A percentile compares a stretch with the other conserved stretches of the same genome.
Conservation (phyloP, 345 rosid species). For the Sapria himalayana region DNA sequence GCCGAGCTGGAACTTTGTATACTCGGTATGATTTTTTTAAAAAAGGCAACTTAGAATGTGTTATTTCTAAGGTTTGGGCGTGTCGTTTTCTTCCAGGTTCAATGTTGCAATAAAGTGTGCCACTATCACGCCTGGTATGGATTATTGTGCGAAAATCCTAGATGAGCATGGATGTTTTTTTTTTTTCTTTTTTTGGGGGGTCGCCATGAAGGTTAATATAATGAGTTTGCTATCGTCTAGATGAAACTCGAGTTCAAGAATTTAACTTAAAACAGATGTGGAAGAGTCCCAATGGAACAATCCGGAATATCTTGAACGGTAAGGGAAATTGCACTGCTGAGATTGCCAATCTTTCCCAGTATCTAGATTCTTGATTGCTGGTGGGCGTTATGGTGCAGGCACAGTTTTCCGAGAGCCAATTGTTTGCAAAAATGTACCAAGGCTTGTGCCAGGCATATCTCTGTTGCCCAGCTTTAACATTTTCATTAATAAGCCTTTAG, state of each 20-base stretch:
- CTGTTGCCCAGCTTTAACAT: too few species aligned
- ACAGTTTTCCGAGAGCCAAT: constrained; percentile 99
- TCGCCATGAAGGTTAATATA: not conserved
- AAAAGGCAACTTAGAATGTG: too few species aligned
- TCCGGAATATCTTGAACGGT: constrained; percentile 92
- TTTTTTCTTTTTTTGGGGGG: not conserved
- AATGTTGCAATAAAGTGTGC: constrained; percentile 98
- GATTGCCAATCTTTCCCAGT: constrained; percentile 1
- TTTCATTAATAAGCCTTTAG: not conserved
- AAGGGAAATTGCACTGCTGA: constrained; percentile 7
- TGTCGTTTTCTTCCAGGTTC: constrained; percentile 64
- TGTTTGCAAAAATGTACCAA: constrained; percentile 75
- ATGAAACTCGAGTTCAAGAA: constrained; percentile 82
- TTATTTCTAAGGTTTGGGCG: too few species aligned
- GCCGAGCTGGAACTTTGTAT: too few species aligned
- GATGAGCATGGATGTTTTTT: too few species aligned
- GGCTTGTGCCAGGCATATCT: constrained; percentile 75
- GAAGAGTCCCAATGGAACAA: constrained; percentile 95
- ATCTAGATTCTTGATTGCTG: constrained; percentile 1
- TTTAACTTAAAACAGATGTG: constrained; percentile 85
- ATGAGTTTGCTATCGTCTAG: constrained; percentile 21
- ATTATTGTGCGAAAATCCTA: not conserved
- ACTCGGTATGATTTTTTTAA: too few species aligned
- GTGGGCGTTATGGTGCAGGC: constrained; percentile 26
- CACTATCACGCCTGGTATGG: constrained; percentile 86